Evolutionary conservation across 257 asterid species (phyloP), one percentile per base, ranked within the genome.

Genomic region (Pogostemon cablin): DNA sequence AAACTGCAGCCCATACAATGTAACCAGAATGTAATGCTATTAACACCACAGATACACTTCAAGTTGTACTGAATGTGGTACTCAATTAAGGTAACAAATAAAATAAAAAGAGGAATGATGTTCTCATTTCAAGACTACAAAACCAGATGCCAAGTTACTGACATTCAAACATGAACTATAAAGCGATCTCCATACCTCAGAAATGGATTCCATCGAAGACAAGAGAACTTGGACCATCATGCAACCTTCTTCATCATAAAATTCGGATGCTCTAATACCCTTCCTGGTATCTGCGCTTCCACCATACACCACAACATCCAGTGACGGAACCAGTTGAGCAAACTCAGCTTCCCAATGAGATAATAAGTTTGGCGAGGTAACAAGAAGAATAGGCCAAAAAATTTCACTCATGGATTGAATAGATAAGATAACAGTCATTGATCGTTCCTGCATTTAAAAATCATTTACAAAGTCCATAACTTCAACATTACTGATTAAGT

Each of bases 291-390:
- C 84, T 53, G 56, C 70, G 69, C 69, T 79, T 77, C 91, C 93
- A 62, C 72, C 70, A 73, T 85, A 89, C 57, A 85, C 87, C 65
- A 86, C 84, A 74, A 85, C 80, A 79, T 87, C 81, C 65, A 85
- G 55, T n/a, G 86, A 85, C 56, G 92, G 91, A 66, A 79, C 88
- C 83, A 83, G 54, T 42, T 74, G 82, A 62, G 68, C 80, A 71
- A 89, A 87, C 67, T 82, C 88, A 68, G 86, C 86, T 84, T 87
- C 90, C 96, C 96, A 89, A 48, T 47, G 82, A 66, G 84, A 73
- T 62, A 81, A 67, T 44, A 81, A 74, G 59, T 77, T 47, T 17
- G 83, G 66, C 61, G 86, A 49, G 42, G 91, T 75, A 73, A 84
- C 72, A 64, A 89, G 55, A 43, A 89, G 90, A 79, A 89, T 79